Base-by-base conservation (phyloP, 768 basidiomycete species). In the Kwoniella newhampshirensis region DNA sequence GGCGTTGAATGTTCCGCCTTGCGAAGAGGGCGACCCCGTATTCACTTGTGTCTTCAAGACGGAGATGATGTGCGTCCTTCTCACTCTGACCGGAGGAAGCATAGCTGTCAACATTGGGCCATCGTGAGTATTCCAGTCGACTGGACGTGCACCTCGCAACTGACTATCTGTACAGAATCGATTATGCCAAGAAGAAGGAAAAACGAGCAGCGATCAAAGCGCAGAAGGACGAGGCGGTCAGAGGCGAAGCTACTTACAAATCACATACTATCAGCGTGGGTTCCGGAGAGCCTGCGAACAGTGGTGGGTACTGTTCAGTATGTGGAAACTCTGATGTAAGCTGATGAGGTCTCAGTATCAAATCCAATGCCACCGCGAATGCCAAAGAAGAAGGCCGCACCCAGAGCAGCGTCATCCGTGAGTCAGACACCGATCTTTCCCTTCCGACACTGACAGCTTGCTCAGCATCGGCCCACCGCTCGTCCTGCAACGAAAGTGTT, bases 121-220 rank as follows among this genome's bases (percentile, higher is more conserved):
- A 17, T 82, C 81, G 92, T 94, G 73, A 66, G 90, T 78, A 6
- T 21, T n/a, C 48, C 5, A 36, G 41, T 30, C n/a, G 18, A 11
- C 12, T 23, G 28, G 40, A 51, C 36, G n/a, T 23, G 40, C 11
- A 15, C 59, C 44, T 40, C 36, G 3, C 1, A 26, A 36, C 47
- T 67, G 25, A 54, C 37, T 39, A 20, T 56, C 23, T 1, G 4
- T 13, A 3, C 63, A 97, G 89, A 7, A 78, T 97, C 58, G 85
- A 89, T 54, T 98, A 97, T 75, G 81, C 82, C 39, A 98, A 99
- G 82, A 99, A 99, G 83, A 98, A 91, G 78, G 93, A 93, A 62
- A 99, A 98, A 79, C 85, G 85, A 70, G 85, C 87, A 3, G 81
- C 84, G 51, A 90, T 99, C 77, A 87, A 87, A 75, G 87, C 90